A percentile compares a stretch with the other conserved stretches of the same genome.
These are phyloP conservation scores for Quercus cerris DNA, from an alignment of 306 rosid species.

Conservation along the genomic window DNA sequence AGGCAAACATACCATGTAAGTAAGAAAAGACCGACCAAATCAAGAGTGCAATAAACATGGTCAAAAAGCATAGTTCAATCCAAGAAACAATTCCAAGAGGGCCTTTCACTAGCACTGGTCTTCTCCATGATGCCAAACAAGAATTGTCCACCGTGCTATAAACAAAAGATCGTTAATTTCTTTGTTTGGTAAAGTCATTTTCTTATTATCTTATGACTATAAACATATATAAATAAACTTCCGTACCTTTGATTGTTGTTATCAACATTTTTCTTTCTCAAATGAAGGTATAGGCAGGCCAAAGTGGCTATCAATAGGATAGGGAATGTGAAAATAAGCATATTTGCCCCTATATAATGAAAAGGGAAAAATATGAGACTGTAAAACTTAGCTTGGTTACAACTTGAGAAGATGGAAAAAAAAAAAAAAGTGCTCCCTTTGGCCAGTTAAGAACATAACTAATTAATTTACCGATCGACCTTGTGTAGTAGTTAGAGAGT, in stretches of 20 bases:
- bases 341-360: slow-evolving; percentile 29
- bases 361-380: background rate
- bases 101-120: slow-evolving; percentile 40
- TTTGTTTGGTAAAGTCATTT: background rate
- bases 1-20: slow-evolving; percentile 38
- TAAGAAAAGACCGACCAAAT: slow-evolving; percentile 52
- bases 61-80: slow-evolving; percentile 35
- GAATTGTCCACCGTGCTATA: slow-evolving; percentile 18
- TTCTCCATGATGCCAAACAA: slow-evolving; percentile 34
- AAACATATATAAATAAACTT: background rate
- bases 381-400: background rate
- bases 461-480: too few species aligned
- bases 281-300: slow-evolving; percentile 43
- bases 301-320: slow-evolving; percentile 37
- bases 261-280: slow-evolving; percentile 18
- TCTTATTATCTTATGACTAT: too few species aligned
- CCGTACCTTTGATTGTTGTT: slow-evolving; percentile 25
- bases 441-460: too few species aligned
- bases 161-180: slow-evolving; percentile 14
- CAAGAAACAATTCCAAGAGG: slow-evolving; percentile 54
- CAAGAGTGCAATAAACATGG: slow-evolving; percentile 44
- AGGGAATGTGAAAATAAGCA: slow-evolving; percentile 47
- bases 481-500: too few species aligned
- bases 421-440: too few species aligned
- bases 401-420: too few species aligned